Base-by-base conservation (phyloP, 768 basidiomycete species). In the Rhodotorula graminis region DNA sequence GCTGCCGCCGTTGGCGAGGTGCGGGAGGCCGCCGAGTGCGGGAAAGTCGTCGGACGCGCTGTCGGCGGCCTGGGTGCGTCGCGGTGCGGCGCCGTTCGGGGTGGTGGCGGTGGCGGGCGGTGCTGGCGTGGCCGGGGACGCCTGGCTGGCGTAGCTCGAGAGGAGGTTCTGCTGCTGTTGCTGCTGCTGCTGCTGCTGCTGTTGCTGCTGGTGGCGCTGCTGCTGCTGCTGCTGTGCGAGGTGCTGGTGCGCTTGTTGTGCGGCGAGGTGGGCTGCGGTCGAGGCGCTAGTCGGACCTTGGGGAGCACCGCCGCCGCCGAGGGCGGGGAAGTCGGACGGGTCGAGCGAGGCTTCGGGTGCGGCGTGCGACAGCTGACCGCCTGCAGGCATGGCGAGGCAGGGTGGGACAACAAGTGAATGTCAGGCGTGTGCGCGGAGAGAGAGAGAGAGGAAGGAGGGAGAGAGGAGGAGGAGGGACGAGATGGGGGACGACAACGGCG, bases 241-340 rank as follows among this genome's bases (percentile, higher is more conserved):
- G 21, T 49, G 47, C 47, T 49, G 19, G 19, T 49, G 50, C 3
- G 50, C 23, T 52, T 25, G 50, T 25, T 25, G 50, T 14, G 64
- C 21, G 5, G 59, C 59, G 49, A 25, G 49, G 49, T 23, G 49
- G 21, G 49, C 49, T 18, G 49, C 9, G 49, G 49, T 50, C 25
- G 44, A 46, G 44, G 44, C 44, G 44, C 44, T 46, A 79, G 83
- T 63, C 79, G 78, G 44, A 2, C 44, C 44, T 46, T 12, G 14
- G 61, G 74, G 21, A 85, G 83, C 76, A 86, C 88, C 64, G 19
- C 91, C 89, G 40, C 88, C 64, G 19, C 91, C 89, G 40, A 93
- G 83, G 27, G 92, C 92, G 63, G 92, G 92, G 80, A 93, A 93
- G 82, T 93, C 92, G 40, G 61, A 68, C 37, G 66, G 66, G 61